Base-by-base conservation (phyloP, 2,329 filamentous ascomycete species). In the Pseudogymnoascus sp. region DNA sequence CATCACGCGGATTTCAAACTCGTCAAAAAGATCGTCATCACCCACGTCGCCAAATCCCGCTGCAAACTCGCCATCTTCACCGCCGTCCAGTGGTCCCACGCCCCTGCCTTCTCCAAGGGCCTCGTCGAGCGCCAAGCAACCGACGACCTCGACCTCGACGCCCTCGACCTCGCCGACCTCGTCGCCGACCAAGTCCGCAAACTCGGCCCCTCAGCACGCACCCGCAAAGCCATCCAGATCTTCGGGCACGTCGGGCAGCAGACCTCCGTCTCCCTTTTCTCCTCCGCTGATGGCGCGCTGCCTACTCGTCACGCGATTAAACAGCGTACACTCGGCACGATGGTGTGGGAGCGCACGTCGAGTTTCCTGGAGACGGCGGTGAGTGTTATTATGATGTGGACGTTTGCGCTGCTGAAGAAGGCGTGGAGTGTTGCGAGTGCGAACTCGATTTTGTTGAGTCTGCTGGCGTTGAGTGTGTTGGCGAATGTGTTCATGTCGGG, bases 21-120 rank as follows among this genome's bases (percentile, higher is more conserved):
- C 22, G 85, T 96, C 63, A 93, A 86, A 68, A 97, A 96, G 76
- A 87, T 96, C 66, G 91, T 97, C 67, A 95, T 99, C 66, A 97
- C 95, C 2, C 91, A 98, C 72, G 83, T 93, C 65, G 87, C 91
- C 61, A 98, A 98, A 77, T 92, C 90, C 11, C 92, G 89, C 74
- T 96, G 91, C 75, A 97, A 95, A 77, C 84, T 99, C 62, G 89
- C 92, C 26, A 85, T 98, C 46, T 96, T 91, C 76, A 90, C 88
- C 61, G 89, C 89, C 70, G 85, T 96, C n/a, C 89, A 91, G 69
- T 98, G 95, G 95, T 82, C 85, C 26, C 89, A 86, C 67, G 79
- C 84, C 62, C 87, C 87, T 10, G 79, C 31, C n/a, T 77, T 88
- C 43, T 82, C 82, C 14, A 85, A 84, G 73, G 82, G 79, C 59